These are phyloP conservation scores for Globisporangium sylvaticum DNA, from an alignment of 352 stramenopile genomes.

Conservation along the genomic window DNA sequence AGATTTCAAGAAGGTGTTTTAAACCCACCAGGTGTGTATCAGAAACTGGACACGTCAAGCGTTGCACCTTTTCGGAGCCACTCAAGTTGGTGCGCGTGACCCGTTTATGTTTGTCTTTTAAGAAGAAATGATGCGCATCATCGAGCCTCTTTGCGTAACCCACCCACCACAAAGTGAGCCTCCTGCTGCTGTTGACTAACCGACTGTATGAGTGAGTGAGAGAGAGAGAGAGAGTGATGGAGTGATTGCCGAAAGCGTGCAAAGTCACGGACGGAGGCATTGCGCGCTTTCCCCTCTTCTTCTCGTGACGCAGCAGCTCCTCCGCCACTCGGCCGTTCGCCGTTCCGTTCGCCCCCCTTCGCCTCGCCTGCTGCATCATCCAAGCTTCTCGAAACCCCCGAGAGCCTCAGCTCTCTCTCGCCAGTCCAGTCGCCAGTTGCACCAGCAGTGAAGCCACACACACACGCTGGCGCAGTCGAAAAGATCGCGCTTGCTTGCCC, in stretches of 20 bases:
- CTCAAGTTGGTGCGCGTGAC: background rate
- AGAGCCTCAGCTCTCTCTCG: background rate
- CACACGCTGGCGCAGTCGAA: background rate
- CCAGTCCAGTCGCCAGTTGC: background rate
- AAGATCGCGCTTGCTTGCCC: background rate
- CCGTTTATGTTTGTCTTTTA: background rate
- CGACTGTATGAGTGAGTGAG: no score
- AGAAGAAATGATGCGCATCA: background rate
- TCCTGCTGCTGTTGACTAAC: no score
- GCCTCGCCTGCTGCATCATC: background rate
- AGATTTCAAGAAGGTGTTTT: background rate
- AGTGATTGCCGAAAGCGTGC: no score
- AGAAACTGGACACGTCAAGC: background rate
- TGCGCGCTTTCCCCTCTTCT: background rate
- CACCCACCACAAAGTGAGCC: background rate
- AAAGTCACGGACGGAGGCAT: background rate
- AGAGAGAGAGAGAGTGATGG: no score
- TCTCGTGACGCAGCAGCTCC: background rate
- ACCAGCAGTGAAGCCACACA: background rate
- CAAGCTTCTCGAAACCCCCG: background rate
- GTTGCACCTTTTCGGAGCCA: constrained; percentile 7
- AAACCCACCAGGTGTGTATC: background rate
- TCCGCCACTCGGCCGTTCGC: background rate
- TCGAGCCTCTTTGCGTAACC: background rate
- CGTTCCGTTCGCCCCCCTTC: background rate